These are phyloP conservation scores for Hericium coralloides DNA, from an alignment of 768 basidiomycete species.

Conservation along the genomic window DNA sequence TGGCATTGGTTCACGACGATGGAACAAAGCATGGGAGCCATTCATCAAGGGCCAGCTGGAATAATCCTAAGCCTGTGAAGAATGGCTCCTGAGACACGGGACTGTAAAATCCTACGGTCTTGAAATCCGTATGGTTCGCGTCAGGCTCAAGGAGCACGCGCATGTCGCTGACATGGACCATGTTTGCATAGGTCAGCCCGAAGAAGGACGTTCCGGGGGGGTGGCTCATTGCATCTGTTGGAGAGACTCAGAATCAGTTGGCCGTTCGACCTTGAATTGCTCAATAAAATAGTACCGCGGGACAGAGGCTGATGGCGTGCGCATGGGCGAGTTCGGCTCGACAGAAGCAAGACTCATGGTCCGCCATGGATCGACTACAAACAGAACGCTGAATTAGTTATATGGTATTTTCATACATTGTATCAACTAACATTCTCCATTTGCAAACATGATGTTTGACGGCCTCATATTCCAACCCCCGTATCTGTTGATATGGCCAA, in stretches of 20 bases:
- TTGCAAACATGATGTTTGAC: slow-evolving; percentile 38
- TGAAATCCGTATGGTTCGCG: slow-evolving; percentile 38
- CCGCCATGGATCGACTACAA: slow-evolving; percentile 40
- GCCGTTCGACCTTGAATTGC: not conserved
- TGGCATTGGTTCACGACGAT: no score
- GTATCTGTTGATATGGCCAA: slow-evolving; percentile 38
- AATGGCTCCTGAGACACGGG: slow-evolving; percentile 37
- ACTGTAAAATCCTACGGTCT: slow-evolving; percentile 42
- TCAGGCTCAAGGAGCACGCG: slow-evolving; percentile 38
- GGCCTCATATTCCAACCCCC: slow-evolving; percentile 45
- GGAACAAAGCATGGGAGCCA: slow-evolving; percentile 36
- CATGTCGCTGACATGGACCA: slow-evolving; percentile 44
- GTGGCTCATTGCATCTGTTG: slow-evolving; percentile 29
- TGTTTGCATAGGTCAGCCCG: slow-evolving; percentile 35
- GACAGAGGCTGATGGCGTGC: slow-evolving; percentile 28
- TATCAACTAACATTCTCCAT: slow-evolving; percentile 35
- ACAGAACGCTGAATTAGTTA: not conserved
- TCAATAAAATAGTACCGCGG: slow-evolving; percentile 16
- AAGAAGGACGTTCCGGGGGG: slow-evolving; percentile 31
- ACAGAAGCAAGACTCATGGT: slow-evolving; percentile 43
- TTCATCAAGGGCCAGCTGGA: slow-evolving; percentile 36
- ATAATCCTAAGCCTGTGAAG: slow-evolving; percentile 37
- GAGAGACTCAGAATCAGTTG: no score
- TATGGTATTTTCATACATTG: not conserved
- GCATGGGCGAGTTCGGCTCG: slow-evolving; percentile 35